Evolutionary conservation across 345 rosid species (phyloP).

Genomic region (Eucalyptus pauciflora): DNA sequence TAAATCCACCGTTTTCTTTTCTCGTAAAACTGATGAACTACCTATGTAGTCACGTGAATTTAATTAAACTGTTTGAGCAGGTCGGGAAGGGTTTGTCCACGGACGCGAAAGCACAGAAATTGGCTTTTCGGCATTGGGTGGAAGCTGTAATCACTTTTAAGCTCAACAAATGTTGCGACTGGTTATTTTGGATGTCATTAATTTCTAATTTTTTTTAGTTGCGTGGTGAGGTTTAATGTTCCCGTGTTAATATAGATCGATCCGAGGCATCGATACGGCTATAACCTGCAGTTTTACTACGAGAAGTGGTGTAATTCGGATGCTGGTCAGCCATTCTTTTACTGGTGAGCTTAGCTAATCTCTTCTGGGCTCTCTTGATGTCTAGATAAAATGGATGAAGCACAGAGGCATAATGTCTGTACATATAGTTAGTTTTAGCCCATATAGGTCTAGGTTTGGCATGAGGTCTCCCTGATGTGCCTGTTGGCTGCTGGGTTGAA

Average conservation of each 20-base stretch:
- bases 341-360: slow-evolving; percentile 2
- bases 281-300: slow-evolving; percentile 16
- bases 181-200: not conserved
- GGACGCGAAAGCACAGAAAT: slow-evolving; percentile 58
- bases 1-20: not conserved
- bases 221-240: not conserved
- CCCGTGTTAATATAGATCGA: slow-evolving; percentile 5
- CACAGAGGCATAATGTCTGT: not conserved
- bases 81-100: slow-evolving; percentile 50
- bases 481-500: not conserved
- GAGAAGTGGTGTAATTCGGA: slow-evolving; percentile 15
- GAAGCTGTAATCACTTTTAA: slow-evolving; percentile 30
- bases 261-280: slow-evolving; percentile 22
- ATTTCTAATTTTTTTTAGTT: not conserved
- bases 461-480: not conserved
- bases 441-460: not conserved
- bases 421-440: not conserved
- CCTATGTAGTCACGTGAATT: not conserved
- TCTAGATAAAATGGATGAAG: not conserved
- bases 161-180: not conserved
- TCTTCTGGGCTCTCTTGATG: not conserved
- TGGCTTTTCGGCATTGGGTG: slow-evolving; percentile 96
- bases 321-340: slow-evolving; percentile 23
- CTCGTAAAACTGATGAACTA: not conserved
- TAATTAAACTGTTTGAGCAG: not conserved